These are phyloP conservation scores for Hanseniaspora taiwanica DNA, from an alignment of 805 yeast genomes.

Conservation along the genomic window DNA sequence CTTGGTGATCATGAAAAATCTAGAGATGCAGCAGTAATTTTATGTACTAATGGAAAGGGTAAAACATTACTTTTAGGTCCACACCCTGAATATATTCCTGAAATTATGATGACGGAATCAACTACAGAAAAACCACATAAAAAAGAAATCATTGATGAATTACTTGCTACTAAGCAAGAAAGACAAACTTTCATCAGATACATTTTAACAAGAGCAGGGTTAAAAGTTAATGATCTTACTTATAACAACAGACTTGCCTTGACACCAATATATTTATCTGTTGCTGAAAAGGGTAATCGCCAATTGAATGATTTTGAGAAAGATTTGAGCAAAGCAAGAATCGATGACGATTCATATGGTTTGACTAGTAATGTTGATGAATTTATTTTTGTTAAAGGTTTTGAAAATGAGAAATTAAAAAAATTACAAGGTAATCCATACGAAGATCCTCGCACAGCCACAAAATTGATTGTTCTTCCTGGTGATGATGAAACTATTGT, in stretches of 20 bases:
- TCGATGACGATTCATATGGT: constrained; percentile 31
- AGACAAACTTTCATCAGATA: constrained; percentile 46
- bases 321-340: constrained; percentile 10
- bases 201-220: constrained; percentile 46
- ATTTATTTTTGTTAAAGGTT: constrained; percentile 14
- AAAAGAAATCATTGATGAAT: constrained; percentile 24
- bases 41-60: constrained; percentile 51
- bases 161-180: constrained; percentile 31
- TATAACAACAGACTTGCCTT: constrained; percentile 43
- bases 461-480: constrained; percentile 36
- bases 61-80: constrained; percentile 66
- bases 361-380: constrained; percentile 21
- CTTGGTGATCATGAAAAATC: constrained; percentile 18
- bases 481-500: constrained; percentile 36
- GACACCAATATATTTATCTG: constrained; percentile 48
- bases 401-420: constrained; percentile 4
- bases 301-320: background rate
- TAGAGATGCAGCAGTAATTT: constrained; percentile 55
- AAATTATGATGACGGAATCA: constrained; percentile 29
- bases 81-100: constrained; percentile 78
- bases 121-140: constrained; percentile 20
- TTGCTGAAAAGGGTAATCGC: constrained; percentile 1
- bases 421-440: constrained; percentile 9
- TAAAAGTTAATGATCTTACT: constrained; percentile 48
- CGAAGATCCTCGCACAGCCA: constrained; percentile 42